Evolutionary conservation across 2,329 filamentous ascomycete genomes (phyloP).

Genomic region (Scytalidium sp.): DNA sequence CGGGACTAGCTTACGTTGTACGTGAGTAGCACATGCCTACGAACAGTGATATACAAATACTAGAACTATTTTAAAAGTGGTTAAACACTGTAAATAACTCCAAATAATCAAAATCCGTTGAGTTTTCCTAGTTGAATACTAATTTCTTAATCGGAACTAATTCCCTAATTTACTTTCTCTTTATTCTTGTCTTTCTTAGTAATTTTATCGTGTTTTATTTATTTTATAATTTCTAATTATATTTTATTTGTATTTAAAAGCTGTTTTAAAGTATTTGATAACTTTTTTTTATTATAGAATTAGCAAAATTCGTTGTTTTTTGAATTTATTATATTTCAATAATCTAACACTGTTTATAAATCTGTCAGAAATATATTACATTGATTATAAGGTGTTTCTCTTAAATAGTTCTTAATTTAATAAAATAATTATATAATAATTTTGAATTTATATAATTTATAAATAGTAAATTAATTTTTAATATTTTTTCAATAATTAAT

Average conservation of each 20-base stretch:
- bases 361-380: not conserved
- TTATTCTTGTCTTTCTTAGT: no score
- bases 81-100: no score
- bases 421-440: no score
- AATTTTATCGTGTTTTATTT: slow-evolving; percentile 4
- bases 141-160: no score
- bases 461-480: not conserved
- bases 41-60: no score
- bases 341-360: slow-evolving; percentile 4
- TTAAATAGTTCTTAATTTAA: not conserved
- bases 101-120: not conserved
- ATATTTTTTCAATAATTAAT: not conserved
- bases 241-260: slow-evolving; percentile 10
- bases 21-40: no score
- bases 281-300: slow-evolving; percentile 12
- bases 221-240: slow-evolving; percentile 2
- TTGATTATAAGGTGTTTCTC: slow-evolving; percentile 2
- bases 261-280: slow-evolving; percentile 6
- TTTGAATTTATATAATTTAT: not conserved
- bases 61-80: no score
- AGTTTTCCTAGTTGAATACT: no score
- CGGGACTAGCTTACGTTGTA: no score
- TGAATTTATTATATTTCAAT: no score
- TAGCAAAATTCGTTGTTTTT: no score
- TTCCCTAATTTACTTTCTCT: no score